Evolutionary conservation across 306 rosid genomes (phyloP).

Genomic region (Acacia acuminata): DNA sequence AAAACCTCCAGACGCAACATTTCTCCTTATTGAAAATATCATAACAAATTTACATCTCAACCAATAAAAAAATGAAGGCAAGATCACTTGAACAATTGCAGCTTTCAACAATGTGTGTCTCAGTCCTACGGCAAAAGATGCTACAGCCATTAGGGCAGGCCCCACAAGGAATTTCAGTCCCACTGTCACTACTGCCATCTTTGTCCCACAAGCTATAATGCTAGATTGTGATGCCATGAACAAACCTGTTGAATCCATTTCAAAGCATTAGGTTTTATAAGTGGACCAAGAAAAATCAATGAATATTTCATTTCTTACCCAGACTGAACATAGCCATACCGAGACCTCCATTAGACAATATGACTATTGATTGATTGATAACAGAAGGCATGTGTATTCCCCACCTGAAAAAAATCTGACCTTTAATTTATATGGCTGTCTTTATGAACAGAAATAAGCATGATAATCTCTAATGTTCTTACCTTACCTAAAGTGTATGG

Average conservation of each 20-base stretch:
- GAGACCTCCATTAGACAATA: conserved; percentile 80
- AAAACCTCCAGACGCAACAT: too few relatives aligned
- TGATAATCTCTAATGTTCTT: background rate
- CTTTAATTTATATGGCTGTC: background rate
- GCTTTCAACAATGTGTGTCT: conserved; percentile 56
- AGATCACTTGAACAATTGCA: conserved; percentile 77
- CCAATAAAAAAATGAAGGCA: background rate
- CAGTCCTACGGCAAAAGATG: conserved; percentile 69
- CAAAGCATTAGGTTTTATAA: background rate
- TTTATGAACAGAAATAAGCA: background rate
- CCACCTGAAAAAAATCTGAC: conserved; percentile 63
- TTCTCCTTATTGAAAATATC: too few relatives aligned
- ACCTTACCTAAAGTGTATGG: conserved; percentile 85
- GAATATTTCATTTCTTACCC: conserved; percentile 52
- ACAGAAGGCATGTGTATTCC: conserved; percentile 74
- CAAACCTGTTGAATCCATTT: conserved; percentile 37
- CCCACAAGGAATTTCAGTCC: conserved; percentile 77
- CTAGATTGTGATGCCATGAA: conserved; percentile 84
- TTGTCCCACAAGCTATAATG: conserved; percentile 73
- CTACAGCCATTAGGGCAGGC: conserved; percentile 79
- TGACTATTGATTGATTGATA: conserved; percentile 56
- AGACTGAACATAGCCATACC: conserved; percentile 99
- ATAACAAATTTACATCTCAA: too few relatives aligned
- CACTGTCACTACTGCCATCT: conserved; percentile 65
- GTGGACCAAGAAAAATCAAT: background rate